Conservation (phyloP, 1,284 basidiomycete species). For the Leccinum pallidistipes region DNA sequence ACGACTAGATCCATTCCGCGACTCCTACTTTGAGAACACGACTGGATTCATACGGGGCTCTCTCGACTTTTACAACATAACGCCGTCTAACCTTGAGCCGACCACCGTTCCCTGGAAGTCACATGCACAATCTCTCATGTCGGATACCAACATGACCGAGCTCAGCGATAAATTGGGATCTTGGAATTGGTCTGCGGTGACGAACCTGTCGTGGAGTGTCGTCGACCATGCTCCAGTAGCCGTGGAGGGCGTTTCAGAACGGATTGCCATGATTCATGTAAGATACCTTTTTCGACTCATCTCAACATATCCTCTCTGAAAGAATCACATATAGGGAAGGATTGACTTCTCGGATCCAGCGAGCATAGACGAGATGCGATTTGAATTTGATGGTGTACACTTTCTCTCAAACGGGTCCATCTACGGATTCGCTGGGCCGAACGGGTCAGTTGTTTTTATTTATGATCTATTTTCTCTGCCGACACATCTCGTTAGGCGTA, state of each 20-base stretch:
- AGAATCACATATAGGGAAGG: slow-evolving; percentile 50
- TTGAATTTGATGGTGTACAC: slow-evolving; percentile 81
- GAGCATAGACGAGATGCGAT: slow-evolving; percentile 54
- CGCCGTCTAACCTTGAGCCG: slow-evolving; percentile 42
- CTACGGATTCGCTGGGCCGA: slow-evolving; percentile 69
- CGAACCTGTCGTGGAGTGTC: slow-evolving; percentile 63
- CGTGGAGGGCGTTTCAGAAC: slow-evolving; percentile 36
- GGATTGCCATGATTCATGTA: slow-evolving; percentile 64
- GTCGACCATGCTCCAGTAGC: slow-evolving; percentile 51
- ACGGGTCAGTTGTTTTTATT: slow-evolving; percentile 47
- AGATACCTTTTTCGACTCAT: slow-evolving; percentile 27
- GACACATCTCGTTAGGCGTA: slow-evolving; percentile 39
- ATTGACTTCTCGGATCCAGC: slow-evolving; percentile 60
- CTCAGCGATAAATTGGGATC: slow-evolving; percentile 46
- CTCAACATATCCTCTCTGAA: not conserved
- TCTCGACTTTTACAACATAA: slow-evolving; percentile 62
- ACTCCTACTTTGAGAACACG: slow-evolving; percentile 71
- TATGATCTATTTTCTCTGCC: not conserved
- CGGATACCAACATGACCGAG: slow-evolving; percentile 51
- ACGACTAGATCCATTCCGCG: slow-evolving; percentile 43
- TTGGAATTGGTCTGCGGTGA: slow-evolving; percentile 70
- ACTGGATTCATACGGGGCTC: slow-evolving; percentile 75
- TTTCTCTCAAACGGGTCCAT: slow-evolving; percentile 76
- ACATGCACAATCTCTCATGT: slow-evolving; percentile 49
- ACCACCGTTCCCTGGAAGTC: slow-evolving; percentile 47